A percentile compares a stretch with the other conserved stretches of the same genome.
These are phyloP conservation scores for Rauvolfia tetraphylla DNA, from an alignment of 257 asterid species.

Conservation along the genomic window DNA sequence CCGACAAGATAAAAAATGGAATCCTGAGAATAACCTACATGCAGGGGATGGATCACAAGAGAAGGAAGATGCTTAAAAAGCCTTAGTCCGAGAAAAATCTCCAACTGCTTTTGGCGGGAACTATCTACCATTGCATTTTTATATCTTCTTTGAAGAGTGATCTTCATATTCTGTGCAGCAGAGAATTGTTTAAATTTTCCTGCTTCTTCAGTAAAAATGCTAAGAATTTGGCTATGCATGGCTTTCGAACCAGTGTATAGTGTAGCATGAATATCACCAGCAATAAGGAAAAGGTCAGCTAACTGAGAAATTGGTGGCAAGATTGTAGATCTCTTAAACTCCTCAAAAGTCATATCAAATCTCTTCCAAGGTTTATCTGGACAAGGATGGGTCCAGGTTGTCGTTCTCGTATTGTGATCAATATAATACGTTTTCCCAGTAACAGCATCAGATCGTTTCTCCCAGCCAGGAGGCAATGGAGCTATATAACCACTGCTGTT, in stretches of 20 bases:
- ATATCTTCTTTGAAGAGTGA: conserved; percentile 92
- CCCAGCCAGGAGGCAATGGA: conserved; percentile 99
- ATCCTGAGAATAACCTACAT: conserved; percentile 47
- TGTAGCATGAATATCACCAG: conserved; percentile 98
- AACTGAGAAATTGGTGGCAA: conserved; percentile 79
- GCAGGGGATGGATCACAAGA: conserved; percentile 58
- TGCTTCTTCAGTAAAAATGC: conserved; percentile 88
- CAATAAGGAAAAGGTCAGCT: conserved; percentile 81
- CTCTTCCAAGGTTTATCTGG: conserved; percentile 99
- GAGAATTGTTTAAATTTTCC: conserved; percentile 97
- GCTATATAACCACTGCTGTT: conserved; percentile 74
- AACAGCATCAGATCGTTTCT: conserved; percentile 88
- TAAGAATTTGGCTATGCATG: conserved; percentile 99
- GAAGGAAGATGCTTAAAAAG: conserved; percentile 96
- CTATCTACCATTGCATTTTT: conserved; percentile 95
- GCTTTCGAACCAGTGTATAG: conserved; percentile 96
- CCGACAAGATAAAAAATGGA: neutral
- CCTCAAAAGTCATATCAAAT: conserved; percentile 96
- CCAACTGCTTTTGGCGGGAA: conserved; percentile 96
- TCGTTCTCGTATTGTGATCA: conserved; percentile 96
- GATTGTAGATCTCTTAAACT: conserved; percentile 93
- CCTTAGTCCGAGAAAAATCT: conserved; percentile 89
- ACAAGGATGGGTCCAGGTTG: conserved; percentile 98
- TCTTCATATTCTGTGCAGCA: conserved; percentile 96
- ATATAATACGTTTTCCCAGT: conserved; percentile 89